Conservation (phyloP, 73 alveolate genomes). For the Symbiodinium pilosum region DNA sequence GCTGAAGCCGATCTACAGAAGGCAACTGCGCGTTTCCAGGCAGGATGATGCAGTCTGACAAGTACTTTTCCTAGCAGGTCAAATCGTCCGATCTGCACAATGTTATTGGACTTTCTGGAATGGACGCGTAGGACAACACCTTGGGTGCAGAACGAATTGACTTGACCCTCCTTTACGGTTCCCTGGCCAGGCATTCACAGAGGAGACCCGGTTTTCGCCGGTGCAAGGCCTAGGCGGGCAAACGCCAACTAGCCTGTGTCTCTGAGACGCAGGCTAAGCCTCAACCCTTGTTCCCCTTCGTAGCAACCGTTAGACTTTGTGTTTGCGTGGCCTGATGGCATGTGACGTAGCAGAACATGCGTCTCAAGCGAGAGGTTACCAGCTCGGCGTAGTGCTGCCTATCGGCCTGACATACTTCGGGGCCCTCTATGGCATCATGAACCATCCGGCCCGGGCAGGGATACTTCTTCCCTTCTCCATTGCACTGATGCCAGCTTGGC, state of each 20-base stretch:
- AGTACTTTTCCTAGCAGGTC: no score
- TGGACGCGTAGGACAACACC: no score
- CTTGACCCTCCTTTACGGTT: no score
- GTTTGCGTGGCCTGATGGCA: not conserved
- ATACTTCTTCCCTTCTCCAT: no score
- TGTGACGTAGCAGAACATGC: not conserved
- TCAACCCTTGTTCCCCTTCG: not conserved
- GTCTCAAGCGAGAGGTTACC: slow-evolving; percentile 12
- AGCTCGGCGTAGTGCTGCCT: slow-evolving; percentile 61
- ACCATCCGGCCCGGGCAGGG: slow-evolving; percentile 56
- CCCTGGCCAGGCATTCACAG: slow-evolving; percentile 55
- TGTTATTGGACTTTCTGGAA: no score
- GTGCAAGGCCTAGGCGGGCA: slow-evolving; percentile 70
- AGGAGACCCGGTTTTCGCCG: slow-evolving; percentile 59
- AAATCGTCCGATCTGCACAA: no score
- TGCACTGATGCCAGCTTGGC: no score
- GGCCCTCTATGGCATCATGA: slow-evolving; percentile 81
- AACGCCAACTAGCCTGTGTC: no score
- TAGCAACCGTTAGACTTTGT: not conserved
- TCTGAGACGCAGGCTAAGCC: not conserved
- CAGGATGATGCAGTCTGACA: no score
- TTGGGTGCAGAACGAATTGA: no score
- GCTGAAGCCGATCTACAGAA: slow-evolving; percentile 58
- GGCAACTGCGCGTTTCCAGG: slow-evolving; percentile 23
- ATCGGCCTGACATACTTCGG: slow-evolving; percentile 71